phyloP scores from a whole-genome alignment of 495 filamentous ascomycete genomes.

The Aspergillus homomorphus region DNA sequence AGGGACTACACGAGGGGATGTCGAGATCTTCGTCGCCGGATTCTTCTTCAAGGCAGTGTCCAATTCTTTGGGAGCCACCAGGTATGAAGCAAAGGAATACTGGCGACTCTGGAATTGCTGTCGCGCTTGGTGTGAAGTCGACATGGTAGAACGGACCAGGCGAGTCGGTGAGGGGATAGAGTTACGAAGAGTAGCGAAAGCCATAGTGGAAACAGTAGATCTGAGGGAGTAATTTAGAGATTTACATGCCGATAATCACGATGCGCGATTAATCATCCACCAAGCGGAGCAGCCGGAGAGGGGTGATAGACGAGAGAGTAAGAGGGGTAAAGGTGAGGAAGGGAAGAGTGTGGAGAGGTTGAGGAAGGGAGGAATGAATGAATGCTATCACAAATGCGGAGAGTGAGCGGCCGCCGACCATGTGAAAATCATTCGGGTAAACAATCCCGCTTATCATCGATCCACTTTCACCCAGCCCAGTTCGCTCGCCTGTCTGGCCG shows the following conservation, averaged over 20 bases:
- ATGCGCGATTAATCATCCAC: constrained; percentile 16
- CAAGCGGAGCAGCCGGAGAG: background rate
- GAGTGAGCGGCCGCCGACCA: constrained; percentile 12
- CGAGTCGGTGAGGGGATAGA: constrained; percentile 28
- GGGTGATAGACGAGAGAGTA: constrained; percentile 5
- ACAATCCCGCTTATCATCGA: constrained; percentile 20
- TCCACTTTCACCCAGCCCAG: background rate
- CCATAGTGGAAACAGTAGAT: constrained; percentile 29
- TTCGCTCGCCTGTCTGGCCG: background rate
- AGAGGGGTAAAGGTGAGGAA: constrained; percentile 8
- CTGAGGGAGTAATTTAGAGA: constrained; percentile 8
- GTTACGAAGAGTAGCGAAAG: constrained; percentile 36
- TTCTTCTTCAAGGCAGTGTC: constrained; percentile 73
- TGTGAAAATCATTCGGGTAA: constrained; percentile 29
- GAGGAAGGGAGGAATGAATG: background rate
- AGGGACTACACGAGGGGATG: constrained; percentile 76
- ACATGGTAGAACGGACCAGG: constrained; percentile 36
- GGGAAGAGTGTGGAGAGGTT: background rate
- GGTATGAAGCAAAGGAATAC: constrained; percentile 67
- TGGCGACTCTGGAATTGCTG: constrained; percentile 33
- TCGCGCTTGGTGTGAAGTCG: constrained; percentile 22
- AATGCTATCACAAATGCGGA: background rate
- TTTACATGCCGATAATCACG: constrained; percentile 26
- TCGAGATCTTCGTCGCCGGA: constrained; percentile 67
- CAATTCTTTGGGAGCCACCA: constrained; percentile 82